phyloP scores from a whole-genome alignment of 805 yeast genomes.

The Priceomyces medius region DNA sequence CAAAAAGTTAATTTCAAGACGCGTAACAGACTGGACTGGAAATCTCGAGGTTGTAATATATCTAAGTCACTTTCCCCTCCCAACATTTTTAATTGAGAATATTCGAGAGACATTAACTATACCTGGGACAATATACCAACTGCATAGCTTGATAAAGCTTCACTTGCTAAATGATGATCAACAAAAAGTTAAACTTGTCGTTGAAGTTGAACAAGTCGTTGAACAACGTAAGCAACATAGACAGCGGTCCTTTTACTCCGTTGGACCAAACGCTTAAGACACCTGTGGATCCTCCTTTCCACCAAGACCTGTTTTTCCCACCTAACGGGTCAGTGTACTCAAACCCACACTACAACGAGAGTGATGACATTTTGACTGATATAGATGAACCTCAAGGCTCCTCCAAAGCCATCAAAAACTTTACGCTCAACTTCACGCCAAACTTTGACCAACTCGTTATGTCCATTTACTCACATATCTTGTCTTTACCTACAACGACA shows the following conservation, averaged over 20 bases:
- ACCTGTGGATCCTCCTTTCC: slow-evolving; percentile 29
- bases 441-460: slow-evolving; percentile 37
- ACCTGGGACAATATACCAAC: too few species aligned
- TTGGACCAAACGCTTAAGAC: slow-evolving; percentile 42
- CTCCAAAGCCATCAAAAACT: slow-evolving; percentile 24
- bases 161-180: slow-evolving; percentile 17
- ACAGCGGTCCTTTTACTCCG: slow-evolving; percentile 42
- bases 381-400: slow-evolving; percentile 27
- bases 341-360: slow-evolving; percentile 36
- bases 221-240: slow-evolving; percentile 18
- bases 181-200: slow-evolving; percentile 32
- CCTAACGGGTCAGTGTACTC: slow-evolving; percentile 20
- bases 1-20: neutral
- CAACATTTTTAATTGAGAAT: too few species aligned
- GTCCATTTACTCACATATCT: slow-evolving; percentile 31
- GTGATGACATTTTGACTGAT: slow-evolving; percentile 44
- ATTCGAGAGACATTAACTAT: too few species aligned
- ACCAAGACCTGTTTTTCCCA: slow-evolving; percentile 4
- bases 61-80: neutral
- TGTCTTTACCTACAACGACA: slow-evolving; percentile 44
- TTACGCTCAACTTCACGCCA: slow-evolving; percentile 35
- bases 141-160: neutral
- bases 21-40: neutral
- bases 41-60: neutral
- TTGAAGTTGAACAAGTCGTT: slow-evolving; percentile 34